Base-by-base conservation (phyloP, 2,329 filamentous ascomycete species). In the Trichophyton verrucosum region DNA sequence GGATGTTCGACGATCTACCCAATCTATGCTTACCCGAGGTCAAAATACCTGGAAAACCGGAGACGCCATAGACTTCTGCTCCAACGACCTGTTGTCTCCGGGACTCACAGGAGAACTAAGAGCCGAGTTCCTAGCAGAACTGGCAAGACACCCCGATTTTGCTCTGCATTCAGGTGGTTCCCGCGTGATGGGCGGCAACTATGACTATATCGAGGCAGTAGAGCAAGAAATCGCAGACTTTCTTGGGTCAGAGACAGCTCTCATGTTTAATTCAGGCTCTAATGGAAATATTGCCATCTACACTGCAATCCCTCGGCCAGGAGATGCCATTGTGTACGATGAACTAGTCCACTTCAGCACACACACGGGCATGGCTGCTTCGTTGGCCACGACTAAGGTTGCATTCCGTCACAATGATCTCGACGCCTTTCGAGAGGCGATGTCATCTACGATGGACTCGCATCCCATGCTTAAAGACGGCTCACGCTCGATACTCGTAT, bases 311-410 rank as follows among this genome's bases (percentile, higher is more conserved):
- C 80, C 81, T 2, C 80, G 79, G 62, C 70, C 69, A 0, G 80
- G 77, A 0, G 82, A 85, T 65, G 68, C 76, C 0, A 74, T 89
- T 13, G 71, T 89, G 0, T 85, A 85, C 64, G 86, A 89, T 62
- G 84, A 83, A 66, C 75, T 84, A 24, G 80, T 89, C 3, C 86
- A 88, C 65, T 86, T 86, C 0, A 87, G 84, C 62, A 82, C 85
- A 3, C 85, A 87, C 62, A 85, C 88, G 67, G 86, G 86, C 0
- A 85, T 88, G 82, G 76, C 76, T 38, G 63, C 82, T 40, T 81
- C 80, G 8, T 76, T 82, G 1, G 82, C 80, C 0, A 68, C 63
- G 0, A 68, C 63, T 36, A 76, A 59, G 72, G 27, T 70, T 1
- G 60, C 66, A 0, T 77, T 77, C 63, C 63, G 13, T 1, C 76